Evolutionary conservation across 148 eudicot genomes (phyloP).

Genomic region (Fagopyrum tataricum): DNA sequence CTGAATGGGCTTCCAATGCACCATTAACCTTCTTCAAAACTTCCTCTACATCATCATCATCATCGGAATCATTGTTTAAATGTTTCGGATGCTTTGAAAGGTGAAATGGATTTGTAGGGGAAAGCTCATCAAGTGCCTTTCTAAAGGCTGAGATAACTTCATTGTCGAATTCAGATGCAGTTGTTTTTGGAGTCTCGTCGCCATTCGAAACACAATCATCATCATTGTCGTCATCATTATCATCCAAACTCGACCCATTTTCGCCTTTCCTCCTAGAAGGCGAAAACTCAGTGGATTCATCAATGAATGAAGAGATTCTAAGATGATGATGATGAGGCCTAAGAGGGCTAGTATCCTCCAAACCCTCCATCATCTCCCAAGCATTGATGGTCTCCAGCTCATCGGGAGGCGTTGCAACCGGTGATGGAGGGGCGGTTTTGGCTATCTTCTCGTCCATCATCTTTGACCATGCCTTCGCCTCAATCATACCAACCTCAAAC

Average conservation of each 20-base stretch:
- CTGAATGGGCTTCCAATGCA: not conserved
- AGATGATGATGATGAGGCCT: too few species aligned
- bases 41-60: not conserved
- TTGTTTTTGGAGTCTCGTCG: not conserved
- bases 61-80: not conserved
- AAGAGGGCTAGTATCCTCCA: constrained; percentile 1
- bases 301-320: too few species aligned
- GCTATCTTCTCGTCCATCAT: not conserved
- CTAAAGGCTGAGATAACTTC: constrained; percentile 5
- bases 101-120: constrained; percentile 2
- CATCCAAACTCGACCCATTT: not conserved
- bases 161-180: not conserved
- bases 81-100: not conserved
- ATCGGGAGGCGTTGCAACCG: not conserved
- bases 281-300: too few species aligned
- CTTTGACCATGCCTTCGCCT: constrained; percentile 9
- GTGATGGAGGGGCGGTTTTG: not conserved
- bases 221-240: not conserved
- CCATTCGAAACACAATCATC: not conserved
- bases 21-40: not conserved
- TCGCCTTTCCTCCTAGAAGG: too few species aligned
- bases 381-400: constrained; percentile 12
- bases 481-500: not conserved
- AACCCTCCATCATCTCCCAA: constrained; percentile 13
- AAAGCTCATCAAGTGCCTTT: constrained; percentile 3